A percentile compares a stretch with the other conserved stretches of the same genome.
Conservation (phyloP, 2,329 filamentous ascomycete genomes). For the Gnomoniopsis sp. region DNA sequence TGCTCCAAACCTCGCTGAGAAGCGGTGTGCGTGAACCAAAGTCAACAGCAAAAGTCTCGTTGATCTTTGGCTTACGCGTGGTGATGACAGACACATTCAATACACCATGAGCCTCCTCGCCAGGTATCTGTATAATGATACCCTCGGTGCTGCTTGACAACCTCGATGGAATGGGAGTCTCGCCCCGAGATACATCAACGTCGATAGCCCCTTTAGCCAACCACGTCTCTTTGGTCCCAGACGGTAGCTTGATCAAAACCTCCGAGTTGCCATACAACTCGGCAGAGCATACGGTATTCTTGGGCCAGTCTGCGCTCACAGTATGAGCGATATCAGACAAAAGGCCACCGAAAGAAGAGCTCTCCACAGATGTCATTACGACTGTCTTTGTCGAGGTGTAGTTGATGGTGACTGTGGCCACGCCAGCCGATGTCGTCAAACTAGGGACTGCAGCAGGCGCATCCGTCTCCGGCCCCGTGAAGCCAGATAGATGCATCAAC, state of each 20-base stretch:
- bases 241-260: slow-evolving; percentile 52
- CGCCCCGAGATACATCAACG: slow-evolving; percentile 51
- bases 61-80: slow-evolving; percentile 56
- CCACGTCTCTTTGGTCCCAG: slow-evolving; percentile 50
- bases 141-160: slow-evolving; percentile 47
- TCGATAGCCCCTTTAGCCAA: slow-evolving; percentile 54
- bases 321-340: slow-evolving; percentile 33
- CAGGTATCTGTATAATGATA: slow-evolving; percentile 49
- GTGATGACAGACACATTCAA: slow-evolving; percentile 57
- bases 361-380: slow-evolving; percentile 24
- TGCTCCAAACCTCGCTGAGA: slow-evolving; percentile 32
- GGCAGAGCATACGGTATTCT: slow-evolving; percentile 41
- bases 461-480: not conserved
- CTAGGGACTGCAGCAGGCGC: not conserved
- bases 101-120: slow-evolving; percentile 53
- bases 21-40: slow-evolving; percentile 52
- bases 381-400: slow-evolving; percentile 35
- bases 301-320: slow-evolving; percentile 24
- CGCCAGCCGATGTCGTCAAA: slow-evolving; percentile 22
- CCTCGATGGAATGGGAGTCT: slow-evolving; percentile 44
- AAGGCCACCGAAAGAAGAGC: slow-evolving; percentile 35
- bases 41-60: slow-evolving; percentile 58
- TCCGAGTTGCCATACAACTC: slow-evolving; percentile 44
- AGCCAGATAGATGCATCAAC: not conserved
- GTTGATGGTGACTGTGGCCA: slow-evolving; percentile 33